Evolutionary conservation across 2,329 filamentous ascomycete species (phyloP), one percentile per base, ranked within the genome.

Genomic region (Ophiostoma novo-ulmi): DNA sequence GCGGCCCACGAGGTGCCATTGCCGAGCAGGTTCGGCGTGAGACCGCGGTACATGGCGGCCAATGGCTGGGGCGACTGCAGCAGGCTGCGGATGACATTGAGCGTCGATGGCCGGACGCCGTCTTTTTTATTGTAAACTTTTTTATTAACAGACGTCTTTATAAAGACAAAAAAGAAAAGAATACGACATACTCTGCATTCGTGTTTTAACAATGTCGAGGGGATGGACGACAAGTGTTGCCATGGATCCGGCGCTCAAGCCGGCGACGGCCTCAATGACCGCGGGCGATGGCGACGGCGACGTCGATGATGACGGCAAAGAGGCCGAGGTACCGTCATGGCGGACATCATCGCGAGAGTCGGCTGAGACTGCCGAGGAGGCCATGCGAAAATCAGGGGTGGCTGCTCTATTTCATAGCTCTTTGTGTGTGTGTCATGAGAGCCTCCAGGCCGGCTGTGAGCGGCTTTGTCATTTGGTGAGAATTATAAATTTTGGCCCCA

Each of bases 201-300:
- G 91, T 73, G 94, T 98, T 85, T 99, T 99, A 78, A 98, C 89
- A 74, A 99, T 89, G 81, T 99, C 95, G 72, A 99, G 88, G 41
- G 95, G 95, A 78, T 98, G 94, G 69, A 95, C 91, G 71, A 89
- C 89, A 67, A 98, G 85, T 35, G 95, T 98, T 69, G 94, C 91
- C 75, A 93, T 86, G 71, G 93, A 86, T 73, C 95, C 95, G 72
- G 95, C 95, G 74, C 90, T 91, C 80, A 99, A 90, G 76, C 95
- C 95, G 73, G 95, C 93, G 79, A 94, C 84, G 77, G 91, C 90
- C 85, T 98, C 95, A 80, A 97, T 87, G 78, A 91, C 80, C 76
- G 91, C 92, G 80, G 91, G 88, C 77, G 91, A 90, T 78, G 91
- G 83, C 63, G 35, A 52, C 58, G 22, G 22, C 52, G 52, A 58